Conservation (phyloP, 2,329 filamentous ascomycete genomes). For the Escovopsis weberi region DNA sequence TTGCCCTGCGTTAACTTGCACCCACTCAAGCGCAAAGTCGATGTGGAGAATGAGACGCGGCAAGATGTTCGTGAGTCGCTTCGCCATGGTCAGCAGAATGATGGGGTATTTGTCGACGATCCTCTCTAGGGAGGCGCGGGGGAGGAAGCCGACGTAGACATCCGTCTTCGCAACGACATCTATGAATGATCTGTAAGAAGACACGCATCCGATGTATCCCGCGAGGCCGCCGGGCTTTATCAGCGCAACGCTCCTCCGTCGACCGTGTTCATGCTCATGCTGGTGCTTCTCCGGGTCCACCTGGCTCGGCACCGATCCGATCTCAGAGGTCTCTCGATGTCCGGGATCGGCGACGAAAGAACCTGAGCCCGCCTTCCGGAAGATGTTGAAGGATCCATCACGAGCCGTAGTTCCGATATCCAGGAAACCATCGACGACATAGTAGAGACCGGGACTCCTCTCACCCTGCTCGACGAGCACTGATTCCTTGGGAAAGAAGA, state of each 20-base stretch:
- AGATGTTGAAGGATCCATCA: conserved; percentile 18
- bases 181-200: conserved; percentile 89
- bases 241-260: conserved; percentile 61
- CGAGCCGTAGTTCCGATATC: conserved; percentile 68
- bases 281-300: conserved; percentile 18
- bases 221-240: conserved; percentile 91
- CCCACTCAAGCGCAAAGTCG: conserved; percentile 96
- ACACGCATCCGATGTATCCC: conserved; percentile 87
- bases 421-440: conserved; percentile 92
- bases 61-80: conserved; percentile 76
- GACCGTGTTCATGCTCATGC: conserved; percentile 29
- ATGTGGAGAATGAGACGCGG: conserved; percentile 88
- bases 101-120: conserved; percentile 90
- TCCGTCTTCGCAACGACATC: conserved; percentile 96
- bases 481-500: conserved; percentile 89
- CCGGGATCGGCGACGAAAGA: conserved; percentile 8
- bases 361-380: conserved; percentile 15
- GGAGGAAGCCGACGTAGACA: conserved; percentile 92
- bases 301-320: not conserved
- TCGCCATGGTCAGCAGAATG: conserved; percentile 88
- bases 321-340: not conserved
- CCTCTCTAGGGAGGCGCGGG: conserved; percentile 69
- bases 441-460: conserved; percentile 90
- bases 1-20: conserved; percentile 89
- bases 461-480: conserved; percentile 94